These are phyloP conservation scores for Sclerotinia trifoliorum DNA, from an alignment of 2,329 filamentous ascomycete genomes.

Conservation along the genomic window DNA sequence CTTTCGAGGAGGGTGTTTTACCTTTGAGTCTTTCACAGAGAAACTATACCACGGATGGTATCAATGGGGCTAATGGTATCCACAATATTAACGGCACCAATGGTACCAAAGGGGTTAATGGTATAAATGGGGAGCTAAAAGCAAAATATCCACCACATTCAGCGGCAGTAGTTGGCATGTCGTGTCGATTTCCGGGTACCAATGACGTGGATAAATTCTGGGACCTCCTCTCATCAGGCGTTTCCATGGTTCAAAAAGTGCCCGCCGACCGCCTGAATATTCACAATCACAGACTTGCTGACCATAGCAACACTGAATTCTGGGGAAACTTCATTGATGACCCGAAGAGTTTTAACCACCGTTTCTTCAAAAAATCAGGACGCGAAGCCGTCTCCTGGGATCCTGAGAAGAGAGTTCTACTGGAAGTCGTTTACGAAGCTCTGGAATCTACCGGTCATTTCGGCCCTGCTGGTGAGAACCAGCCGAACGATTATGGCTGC, in stretches of 20 bases:
- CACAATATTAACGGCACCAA: no score
- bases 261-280: not conserved
- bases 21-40: no score
- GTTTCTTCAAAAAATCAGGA: not conserved
- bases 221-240: not conserved
- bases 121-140: no score
- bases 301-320: not conserved
- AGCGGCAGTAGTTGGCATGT: not conserved
- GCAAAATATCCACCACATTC: not conserved
- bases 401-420: conserved; percentile 66
- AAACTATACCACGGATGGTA: no score
- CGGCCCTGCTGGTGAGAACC: conserved; percentile 41
- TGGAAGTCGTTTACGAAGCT: conserved; percentile 77
- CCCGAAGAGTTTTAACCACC: not conserved
- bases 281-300: not conserved
- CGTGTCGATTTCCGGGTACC: not conserved
- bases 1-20: no score
- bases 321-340: not conserved
- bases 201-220: not conserved
- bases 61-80: no score
- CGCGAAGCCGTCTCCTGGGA: conserved; percentile 75
- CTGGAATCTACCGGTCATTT: conserved; percentile 66
- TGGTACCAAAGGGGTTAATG: no score
- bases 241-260: not conserved
- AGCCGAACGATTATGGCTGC: conserved; percentile 39